Evolutionary conservation across 225 moss, liverwort and hornwort species (phyloP), one percentile per base, ranked within the genome.

Genomic region (Anthoceros angustus): DNA sequence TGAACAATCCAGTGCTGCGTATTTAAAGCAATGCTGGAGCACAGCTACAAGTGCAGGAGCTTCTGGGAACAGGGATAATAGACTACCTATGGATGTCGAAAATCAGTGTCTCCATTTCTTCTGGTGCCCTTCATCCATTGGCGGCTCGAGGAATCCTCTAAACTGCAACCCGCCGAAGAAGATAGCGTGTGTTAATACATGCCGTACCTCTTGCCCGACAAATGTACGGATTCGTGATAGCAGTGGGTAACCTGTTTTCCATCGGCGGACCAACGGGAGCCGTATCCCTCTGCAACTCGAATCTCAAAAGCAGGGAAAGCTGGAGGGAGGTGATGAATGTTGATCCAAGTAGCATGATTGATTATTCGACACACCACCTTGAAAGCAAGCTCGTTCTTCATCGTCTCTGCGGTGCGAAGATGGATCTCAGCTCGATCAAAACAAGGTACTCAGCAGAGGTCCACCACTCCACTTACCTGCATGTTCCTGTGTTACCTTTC

Each of bases 131-230:
- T 87, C 89, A 43, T 89, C 84, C 98, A 91, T 89, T 8, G 87
- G 86, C 70, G 92, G 92, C 67, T 98, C 98, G 25, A 98, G 68
- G 75, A 98, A 89, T 67, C 89, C 89, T 38, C 83, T 82, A 80
- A 98, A 98, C 92, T 98, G 89, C 42, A 68, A 40, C 15, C 66
- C 43, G 73, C 46, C 39, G 8, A 20, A 3, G 6, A 9, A 14
- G 21, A 15, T n/a, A 41, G 41, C 7, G 6, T 14, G 15, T 42
- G 41, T 7, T 6, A 39, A 8, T 43, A 42, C n/a, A 42, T n/a
- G 39, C 14, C 14, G 7, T 26, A 48, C 26, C 62, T 32, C 70
- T 64, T 41, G 62, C 43, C 63, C 40, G 43, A 48, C 23, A 20
- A 68, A 2, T 18, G 14, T 43, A 39, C n/a, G 32, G 42, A 62